phyloP scores from a whole-genome alignment of 139 green algal genomes.

The Chlorella sp. region DNA sequence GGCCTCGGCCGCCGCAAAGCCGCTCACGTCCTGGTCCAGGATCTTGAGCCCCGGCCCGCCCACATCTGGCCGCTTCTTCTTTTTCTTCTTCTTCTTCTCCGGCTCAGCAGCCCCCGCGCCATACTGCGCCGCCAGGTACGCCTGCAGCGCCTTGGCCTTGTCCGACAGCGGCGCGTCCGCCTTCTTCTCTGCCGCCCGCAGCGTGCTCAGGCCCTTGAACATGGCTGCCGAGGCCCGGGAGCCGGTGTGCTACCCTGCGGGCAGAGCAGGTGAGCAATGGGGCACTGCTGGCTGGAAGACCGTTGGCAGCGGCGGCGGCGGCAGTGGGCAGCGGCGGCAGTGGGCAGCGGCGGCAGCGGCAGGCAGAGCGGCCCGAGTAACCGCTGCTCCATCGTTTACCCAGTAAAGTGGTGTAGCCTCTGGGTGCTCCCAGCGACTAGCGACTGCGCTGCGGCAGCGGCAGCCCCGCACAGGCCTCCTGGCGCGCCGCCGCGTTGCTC shows the following conservation, averaged over 20 bases:
- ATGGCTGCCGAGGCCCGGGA: background rate
- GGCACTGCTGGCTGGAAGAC: background rate
- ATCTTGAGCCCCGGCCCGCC: conserved; percentile 53
- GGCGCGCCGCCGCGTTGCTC: no score
- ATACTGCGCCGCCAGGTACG: conserved; percentile 41
- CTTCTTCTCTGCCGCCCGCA: conserved; percentile 31
- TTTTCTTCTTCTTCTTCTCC: conserved; percentile 66
- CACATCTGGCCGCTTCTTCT: conserved; percentile 14
- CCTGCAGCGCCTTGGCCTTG: conserved; percentile 30
- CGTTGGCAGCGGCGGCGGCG: background rate
- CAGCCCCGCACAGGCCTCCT: no score
- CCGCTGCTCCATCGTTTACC: background rate
- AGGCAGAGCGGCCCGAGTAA: background rate
- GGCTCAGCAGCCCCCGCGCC: conserved; percentile 12
- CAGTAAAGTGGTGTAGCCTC: no score
- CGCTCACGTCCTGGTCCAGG: conserved; percentile 67
- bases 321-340: background rate
- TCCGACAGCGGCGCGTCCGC: conserved; percentile 14
- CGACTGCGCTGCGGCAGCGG: background rate
- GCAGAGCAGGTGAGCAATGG: background rate
- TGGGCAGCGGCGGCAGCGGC: background rate
- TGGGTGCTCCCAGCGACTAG: no score
- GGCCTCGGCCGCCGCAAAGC: conserved; percentile 37
- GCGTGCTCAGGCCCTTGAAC: conserved; percentile 34
- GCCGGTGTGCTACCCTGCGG: background rate